Evolutionary conservation across 148 eudicot genomes (phyloP), one percentile per base, ranked within the genome.

Genomic region (Rhododendron molle): DNA sequence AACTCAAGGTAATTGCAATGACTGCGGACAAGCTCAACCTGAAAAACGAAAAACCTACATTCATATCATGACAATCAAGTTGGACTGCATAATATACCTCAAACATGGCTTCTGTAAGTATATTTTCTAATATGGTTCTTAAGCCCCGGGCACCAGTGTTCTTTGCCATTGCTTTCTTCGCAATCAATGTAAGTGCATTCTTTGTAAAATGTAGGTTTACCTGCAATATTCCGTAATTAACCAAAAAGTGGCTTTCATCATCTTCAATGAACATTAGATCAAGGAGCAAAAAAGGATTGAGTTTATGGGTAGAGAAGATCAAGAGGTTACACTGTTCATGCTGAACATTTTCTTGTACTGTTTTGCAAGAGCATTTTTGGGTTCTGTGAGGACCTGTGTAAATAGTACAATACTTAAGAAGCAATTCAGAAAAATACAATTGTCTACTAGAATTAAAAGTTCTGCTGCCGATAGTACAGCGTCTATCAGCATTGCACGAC

Each of bases 81-180:
- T 78, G 73, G 74, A 62, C 60, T 16, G 56, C 76, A 50, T 21
- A 36, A 9, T 60, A 76, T 87, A 93, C 95, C 95, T 93, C 91
- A 84, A 92, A 93, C 95, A 93, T 93, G 76, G 95, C 92, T 80
- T 92, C 95, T 8, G 89, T 91, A 62, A 93, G 87, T 58, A 92
- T 85, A 76, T 85, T 88, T 89, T 93, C 95, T 65, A 93, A 82
- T 83, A 93, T 92, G 46, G 94, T 88, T 88, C 95, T 86, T 50
- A 93, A 87, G 65, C 94, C 95, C 15, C 95, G 94, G 72, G 95
- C 95, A 71, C 95, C 95, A 47, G 95, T 93, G 69, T 93, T 92
- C 85, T 89, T 91, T 13, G 91, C 88, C 83, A 89, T 91, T 32
- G 95, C 94, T 89, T 89, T 93, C 89, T 88, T 88, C 28, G 95